phyloP scores from a whole-genome alignment of 768 basidiomycete genomes.

The button mushroom (Agaricus bisporus) region DNA sequence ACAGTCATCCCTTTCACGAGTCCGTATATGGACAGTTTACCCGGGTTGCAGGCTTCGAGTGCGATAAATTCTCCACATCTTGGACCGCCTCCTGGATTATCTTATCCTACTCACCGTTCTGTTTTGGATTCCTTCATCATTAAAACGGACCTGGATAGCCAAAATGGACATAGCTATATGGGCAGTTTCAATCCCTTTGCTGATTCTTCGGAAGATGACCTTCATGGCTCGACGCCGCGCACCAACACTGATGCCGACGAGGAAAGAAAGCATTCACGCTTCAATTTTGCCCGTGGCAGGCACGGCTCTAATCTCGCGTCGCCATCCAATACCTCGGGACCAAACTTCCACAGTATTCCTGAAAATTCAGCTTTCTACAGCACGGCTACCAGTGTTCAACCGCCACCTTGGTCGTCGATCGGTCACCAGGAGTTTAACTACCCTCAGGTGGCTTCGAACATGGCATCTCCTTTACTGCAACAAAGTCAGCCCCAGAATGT shows the following conservation, averaged over 20 bases:
- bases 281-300: slow-evolving; percentile 73
- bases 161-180: slow-evolving; percentile 46
- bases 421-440: slow-evolving; percentile 38
- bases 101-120: slow-evolving; percentile 42
- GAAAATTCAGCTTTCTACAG: slow-evolving; percentile 39
- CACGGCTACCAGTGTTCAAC: slow-evolving; percentile 6
- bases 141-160: slow-evolving; percentile 17
- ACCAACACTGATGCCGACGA: slow-evolving; percentile 41
- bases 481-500: slow-evolving; percentile 37
- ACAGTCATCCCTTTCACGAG: slow-evolving; percentile 56
- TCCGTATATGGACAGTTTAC: slow-evolving; percentile 66
- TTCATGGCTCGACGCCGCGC: slow-evolving; percentile 18
- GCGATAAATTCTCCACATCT: slow-evolving; percentile 22
- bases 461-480: slow-evolving; percentile 41
- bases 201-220: slow-evolving; percentile 47
- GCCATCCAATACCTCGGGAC: slow-evolving; percentile 42
- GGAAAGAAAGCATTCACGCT: slow-evolving; percentile 73
- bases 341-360: slow-evolving; percentile 40
- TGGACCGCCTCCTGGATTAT: slow-evolving; percentile 44
- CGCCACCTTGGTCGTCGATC: slow-evolving; percentile 33
- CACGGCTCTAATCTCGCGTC: slow-evolving; percentile 57
- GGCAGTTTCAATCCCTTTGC: slow-evolving; percentile 82
- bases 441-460: slow-evolving; percentile 25
- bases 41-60: slow-evolving; percentile 42
- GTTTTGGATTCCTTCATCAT: slow-evolving; percentile 43